Conservation (phyloP, 805 yeast species). For the Lachancea fermentati region DNA sequence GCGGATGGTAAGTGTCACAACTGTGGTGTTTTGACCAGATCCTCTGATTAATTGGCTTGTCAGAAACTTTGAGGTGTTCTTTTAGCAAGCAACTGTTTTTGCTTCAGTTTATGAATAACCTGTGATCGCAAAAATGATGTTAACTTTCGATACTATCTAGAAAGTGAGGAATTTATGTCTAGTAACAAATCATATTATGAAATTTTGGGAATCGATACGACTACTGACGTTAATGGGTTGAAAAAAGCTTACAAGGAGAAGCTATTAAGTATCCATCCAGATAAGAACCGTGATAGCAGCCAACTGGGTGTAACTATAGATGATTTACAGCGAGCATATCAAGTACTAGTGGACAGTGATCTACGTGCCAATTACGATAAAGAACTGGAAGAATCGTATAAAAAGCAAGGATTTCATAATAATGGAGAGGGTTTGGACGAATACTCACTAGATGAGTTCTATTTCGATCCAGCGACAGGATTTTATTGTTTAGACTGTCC, state of each 20-base stretch:
- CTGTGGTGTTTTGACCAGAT: too few relatives aligned
- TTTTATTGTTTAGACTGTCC: conserved; percentile 53
- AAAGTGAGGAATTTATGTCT: background rate
- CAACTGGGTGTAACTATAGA: conserved; percentile 25
- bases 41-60: too few relatives aligned
- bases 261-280: conserved; percentile 72
- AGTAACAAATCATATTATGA: conserved; percentile 42
- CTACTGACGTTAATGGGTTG: conserved; percentile 38
- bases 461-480: conserved; percentile 34
- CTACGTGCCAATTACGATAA: conserved; percentile 49
- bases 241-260: conserved; percentile 58
- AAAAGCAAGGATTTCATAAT: conserved; percentile 32
- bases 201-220: conserved; percentile 45
- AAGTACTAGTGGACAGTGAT: conserved; percentile 40
- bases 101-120: too few relatives aligned
- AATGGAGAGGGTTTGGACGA: conserved; percentile 67
- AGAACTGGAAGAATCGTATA: conserved; percentile 32
- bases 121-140: background rate
- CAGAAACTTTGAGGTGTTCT: too few relatives aligned
- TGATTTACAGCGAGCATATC: conserved; percentile 59
- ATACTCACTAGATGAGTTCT: conserved; percentile 59
- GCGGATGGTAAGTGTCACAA: too few relatives aligned
- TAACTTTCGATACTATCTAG: background rate
- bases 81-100: too few relatives aligned
- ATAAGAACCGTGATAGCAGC: conserved; percentile 39